Evolutionary conservation across 1,139 yeast genomes (phyloP).

Genomic region (Diutina rugosa): DNA sequence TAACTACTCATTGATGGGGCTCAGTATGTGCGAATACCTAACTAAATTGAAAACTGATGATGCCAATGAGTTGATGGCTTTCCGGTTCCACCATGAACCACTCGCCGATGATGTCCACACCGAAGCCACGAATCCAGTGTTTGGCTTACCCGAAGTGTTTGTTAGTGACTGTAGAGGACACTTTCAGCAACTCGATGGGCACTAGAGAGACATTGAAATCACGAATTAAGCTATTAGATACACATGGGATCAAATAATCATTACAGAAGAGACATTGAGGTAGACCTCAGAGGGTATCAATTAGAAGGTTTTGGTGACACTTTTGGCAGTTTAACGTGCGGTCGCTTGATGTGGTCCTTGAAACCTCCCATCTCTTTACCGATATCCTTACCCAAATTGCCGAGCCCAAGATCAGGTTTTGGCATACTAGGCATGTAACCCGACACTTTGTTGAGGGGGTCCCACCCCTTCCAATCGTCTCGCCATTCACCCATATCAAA

Average conservation of each 20-base stretch:
- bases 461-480: not conserved
- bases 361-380: not conserved
- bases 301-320: not conserved
- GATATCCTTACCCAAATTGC: too few relatives aligned
- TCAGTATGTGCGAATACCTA: slow-evolving; percentile 50
- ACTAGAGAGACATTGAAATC: not conserved
- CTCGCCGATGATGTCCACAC: slow-evolving; percentile 12
- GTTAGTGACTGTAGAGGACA: not conserved
- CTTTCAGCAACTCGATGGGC: not conserved
- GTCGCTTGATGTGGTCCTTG: not conserved
- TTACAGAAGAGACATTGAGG: not conserved
- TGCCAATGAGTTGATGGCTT: slow-evolving; percentile 13
- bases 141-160: slow-evolving; percentile 36
- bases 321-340: too few relatives aligned
- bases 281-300: not conserved
- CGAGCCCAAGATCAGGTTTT: not conserved
- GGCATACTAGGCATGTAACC: not conserved
- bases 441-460: not conserved
- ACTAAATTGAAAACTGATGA: slow-evolving; percentile 15
- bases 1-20: slow-evolving; percentile 70
- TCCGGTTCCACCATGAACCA: slow-evolving; percentile 11
- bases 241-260: too few relatives aligned
- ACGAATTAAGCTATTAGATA: too few relatives aligned
- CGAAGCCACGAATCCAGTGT: slow-evolving; percentile 43
- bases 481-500: not conserved